Conservation (phyloP, 805 yeast genomes). For the Candida orba region DNA sequence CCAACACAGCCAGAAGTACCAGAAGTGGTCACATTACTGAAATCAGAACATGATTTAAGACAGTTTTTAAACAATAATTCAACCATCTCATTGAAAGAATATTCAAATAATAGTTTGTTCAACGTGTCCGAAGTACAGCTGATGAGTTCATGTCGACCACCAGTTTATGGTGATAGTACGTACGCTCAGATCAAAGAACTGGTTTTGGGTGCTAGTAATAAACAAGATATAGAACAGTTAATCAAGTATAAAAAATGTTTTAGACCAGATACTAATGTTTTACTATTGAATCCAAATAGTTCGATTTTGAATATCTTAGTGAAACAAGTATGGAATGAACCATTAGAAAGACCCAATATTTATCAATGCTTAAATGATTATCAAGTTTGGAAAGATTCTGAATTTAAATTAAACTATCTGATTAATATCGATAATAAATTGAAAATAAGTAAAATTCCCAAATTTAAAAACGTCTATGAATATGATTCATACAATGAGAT, state of each 20-base stretch:
- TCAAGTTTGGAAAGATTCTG: conserved; percentile 44
- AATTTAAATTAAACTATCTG: conserved; percentile 44
- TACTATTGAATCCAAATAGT: conserved; percentile 71
- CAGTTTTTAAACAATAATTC: conserved; percentile 36
- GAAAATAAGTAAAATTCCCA: conserved; percentile 43
- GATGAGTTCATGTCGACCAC: conserved; percentile 21
- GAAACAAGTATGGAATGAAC: conserved; percentile 46
- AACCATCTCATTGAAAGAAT: conserved; percentile 23
- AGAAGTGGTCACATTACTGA: conserved; percentile 34
- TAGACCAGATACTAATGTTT: conserved; percentile 41
- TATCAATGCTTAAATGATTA: conserved; percentile 47
- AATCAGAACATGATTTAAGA: conserved; percentile 34
- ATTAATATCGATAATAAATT: conserved; percentile 43
- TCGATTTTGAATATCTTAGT: conserved; percentile 36
- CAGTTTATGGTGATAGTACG: conserved; percentile 17
- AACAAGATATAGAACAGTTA: conserved; percentile 13
- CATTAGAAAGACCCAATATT: conserved; percentile 43
- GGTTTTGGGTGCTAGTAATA: conserved; percentile 12
- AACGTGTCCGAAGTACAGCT: conserved; percentile 7
- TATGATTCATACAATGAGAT: conserved; percentile 19
- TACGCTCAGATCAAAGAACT: conserved; percentile 16
- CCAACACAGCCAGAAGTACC: conserved; percentile 32
- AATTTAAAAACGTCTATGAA: conserved; percentile 8
- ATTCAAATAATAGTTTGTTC: conserved; percentile 7
- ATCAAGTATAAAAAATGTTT: conserved; percentile 15